Evolutionary conservation across 495 filamentous ascomycete genomes (phyloP).

Genomic region (Aspergillus coremiiformis): DNA sequence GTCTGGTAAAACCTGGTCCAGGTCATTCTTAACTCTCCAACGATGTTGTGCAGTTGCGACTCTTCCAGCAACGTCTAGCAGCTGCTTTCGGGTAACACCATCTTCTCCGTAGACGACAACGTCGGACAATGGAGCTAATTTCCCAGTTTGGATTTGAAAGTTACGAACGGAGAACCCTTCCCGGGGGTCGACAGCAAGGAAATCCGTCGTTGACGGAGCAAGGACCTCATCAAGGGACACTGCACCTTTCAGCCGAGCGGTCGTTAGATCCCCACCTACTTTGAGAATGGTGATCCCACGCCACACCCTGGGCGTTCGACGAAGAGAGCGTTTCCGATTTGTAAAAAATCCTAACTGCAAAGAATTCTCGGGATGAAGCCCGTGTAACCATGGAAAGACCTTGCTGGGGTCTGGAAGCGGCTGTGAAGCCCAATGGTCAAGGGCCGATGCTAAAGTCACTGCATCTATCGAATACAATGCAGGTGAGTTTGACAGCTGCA

Average conservation of each 20-base stretch:
- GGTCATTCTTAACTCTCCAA: constrained; percentile 59
- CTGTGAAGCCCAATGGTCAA: constrained; percentile 67
- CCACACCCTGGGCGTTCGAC: constrained; percentile 70
- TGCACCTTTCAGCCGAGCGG: constrained; percentile 77
- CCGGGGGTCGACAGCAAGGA: constrained; percentile 62
- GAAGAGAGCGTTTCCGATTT: constrained; percentile 60
- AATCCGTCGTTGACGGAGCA: constrained; percentile 30
- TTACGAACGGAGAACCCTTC: constrained; percentile 85
- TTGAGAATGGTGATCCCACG: constrained; percentile 83
- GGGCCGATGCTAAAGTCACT: constrained; percentile 56
- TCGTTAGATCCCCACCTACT: constrained; percentile 68
- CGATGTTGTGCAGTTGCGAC: constrained; percentile 68
- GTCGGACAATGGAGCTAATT: constrained; percentile 81
- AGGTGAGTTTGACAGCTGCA: constrained; percentile 47
- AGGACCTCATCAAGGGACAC: constrained; percentile 75
- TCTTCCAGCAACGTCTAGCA: constrained; percentile 60
- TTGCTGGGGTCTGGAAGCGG: constrained; percentile 72
- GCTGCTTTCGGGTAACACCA: constrained; percentile 41
- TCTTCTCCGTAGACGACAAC: constrained; percentile 86
- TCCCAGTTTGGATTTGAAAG: constrained; percentile 93
- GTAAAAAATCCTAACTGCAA: constrained; percentile 86
- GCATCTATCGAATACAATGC: constrained; percentile 69
- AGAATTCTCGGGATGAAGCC: constrained; percentile 81
- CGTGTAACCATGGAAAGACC: constrained; percentile 97
- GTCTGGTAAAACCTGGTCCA: constrained; percentile 45